Percentiles rank a stretch among this genome's conserved stretches.
Evolutionary conservation across 1,139 yeast genomes (phyloP).

Genomic region (Arxiozyma slooffiae): DNA sequence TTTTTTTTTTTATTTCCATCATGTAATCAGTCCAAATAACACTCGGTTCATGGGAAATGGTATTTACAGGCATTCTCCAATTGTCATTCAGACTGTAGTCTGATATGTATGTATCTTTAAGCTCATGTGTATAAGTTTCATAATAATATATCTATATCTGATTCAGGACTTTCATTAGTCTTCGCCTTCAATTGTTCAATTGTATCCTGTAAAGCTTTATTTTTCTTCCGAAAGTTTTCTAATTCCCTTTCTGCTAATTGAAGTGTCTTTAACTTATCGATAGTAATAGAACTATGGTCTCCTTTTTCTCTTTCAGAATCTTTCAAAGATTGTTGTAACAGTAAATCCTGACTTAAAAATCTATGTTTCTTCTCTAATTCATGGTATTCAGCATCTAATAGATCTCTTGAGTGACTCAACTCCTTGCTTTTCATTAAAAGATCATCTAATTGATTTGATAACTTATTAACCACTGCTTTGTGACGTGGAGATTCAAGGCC

Average conservation of each 20-base stretch:
- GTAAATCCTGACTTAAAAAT: slow-evolving; percentile 15
- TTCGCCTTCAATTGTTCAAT: slow-evolving; percentile 52
- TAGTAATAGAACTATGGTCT: slow-evolving; percentile 56
- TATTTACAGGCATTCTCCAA: too few species aligned
- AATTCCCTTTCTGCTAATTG: slow-evolving; percentile 65
- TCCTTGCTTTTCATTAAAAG: slow-evolving; percentile 17
- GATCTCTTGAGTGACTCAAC: slow-evolving; percentile 16
- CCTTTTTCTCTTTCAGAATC: slow-evolving; percentile 46
- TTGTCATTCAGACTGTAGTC: too few species aligned
- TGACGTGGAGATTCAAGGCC: slow-evolving; percentile 11
- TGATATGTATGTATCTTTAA: neutral
- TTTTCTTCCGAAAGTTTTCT: slow-evolving; percentile 45
- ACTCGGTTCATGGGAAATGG: neutral
- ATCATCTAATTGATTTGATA: slow-evolving; percentile 21
- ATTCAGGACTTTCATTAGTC: neutral
- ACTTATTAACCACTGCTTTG: slow-evolving; percentile 17
- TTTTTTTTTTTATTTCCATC: neutral
- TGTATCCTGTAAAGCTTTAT: slow-evolving; percentile 52
- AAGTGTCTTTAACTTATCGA: slow-evolving; percentile 64
- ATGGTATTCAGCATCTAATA: slow-evolving; percentile 17
- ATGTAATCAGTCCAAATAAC: neutral
- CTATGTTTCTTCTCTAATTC: slow-evolving; percentile 17
- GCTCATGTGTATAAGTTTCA: neutral
- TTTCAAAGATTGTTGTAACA: slow-evolving; percentile 26
- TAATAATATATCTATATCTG: neutral